Conservation (phyloP, 179 eudicot species). For the Carnegiea gigantea region DNA sequence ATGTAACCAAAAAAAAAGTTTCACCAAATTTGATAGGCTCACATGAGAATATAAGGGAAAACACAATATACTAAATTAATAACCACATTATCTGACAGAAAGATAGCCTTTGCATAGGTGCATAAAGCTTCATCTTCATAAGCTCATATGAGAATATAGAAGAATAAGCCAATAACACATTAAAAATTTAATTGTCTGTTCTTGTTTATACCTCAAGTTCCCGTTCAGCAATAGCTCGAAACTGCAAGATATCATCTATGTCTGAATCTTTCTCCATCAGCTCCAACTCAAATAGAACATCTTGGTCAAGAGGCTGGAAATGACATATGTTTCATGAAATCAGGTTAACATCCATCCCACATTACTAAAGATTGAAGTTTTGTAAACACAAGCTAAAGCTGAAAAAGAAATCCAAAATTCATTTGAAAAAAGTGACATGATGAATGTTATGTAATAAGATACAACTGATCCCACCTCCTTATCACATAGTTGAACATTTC, state of each 20-base stretch:
- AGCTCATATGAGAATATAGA: not conserved
- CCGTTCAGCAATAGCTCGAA: conserved; percentile 73
- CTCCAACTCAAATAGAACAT: conserved; percentile 64
- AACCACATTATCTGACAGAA: not conserved
- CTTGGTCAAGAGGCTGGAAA: conserved; percentile 61
- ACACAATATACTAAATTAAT: not conserved
- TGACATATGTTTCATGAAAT: not conserved
- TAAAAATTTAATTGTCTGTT: not conserved
- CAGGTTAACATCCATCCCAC: not conserved
- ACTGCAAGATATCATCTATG: conserved; percentile 76
- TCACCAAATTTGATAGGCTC: not conserved
- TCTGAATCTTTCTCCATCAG: conserved; percentile 85
- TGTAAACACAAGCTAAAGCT: conserved; percentile 1
- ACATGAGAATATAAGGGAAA: not conserved
- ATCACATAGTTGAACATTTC: not conserved
- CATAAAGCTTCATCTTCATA: not conserved
- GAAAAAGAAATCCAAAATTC: not conserved
- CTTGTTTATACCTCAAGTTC: conserved; percentile 69
- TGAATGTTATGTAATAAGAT: not conserved
- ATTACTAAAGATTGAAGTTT: not conserved
- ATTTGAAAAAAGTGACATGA: not conserved
- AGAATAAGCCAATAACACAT: not conserved
- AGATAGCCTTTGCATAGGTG: not conserved
- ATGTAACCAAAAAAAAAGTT: conserved; percentile 10
- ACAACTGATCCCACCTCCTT: not conserved